These are phyloP conservation scores for Metschnikowia noctiluminum DNA, from an alignment of 805 yeast genomes.

Conservation along the genomic window DNA sequence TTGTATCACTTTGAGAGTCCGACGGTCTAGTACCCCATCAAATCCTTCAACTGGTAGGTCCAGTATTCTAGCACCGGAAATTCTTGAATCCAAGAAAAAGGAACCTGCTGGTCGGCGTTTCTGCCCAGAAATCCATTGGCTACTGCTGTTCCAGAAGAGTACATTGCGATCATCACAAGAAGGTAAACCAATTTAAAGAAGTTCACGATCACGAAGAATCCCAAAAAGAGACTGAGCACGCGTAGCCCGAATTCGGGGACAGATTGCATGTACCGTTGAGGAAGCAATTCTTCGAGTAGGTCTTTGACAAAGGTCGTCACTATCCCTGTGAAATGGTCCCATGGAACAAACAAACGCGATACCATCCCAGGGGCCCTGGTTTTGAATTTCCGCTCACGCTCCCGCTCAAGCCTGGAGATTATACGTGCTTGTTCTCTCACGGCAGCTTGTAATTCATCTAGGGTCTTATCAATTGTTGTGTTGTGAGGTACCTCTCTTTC, in stretches of 20 bases:
- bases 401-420: constrained; percentile 5
- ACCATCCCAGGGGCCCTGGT: background rate
- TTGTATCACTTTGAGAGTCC: no score
- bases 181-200: constrained; percentile 11
- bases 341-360: constrained; percentile 1
- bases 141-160: background rate
- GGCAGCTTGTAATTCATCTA: constrained; percentile 4
- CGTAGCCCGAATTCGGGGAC: constrained; percentile 1
- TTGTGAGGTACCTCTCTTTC: background rate
- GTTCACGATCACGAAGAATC: constrained; percentile 5
- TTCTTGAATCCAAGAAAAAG: constrained; percentile 13
- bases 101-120: constrained; percentile 4
- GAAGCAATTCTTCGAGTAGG: constrained; percentile 3
- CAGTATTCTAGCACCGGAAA: constrained; percentile 18
- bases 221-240: constrained; percentile 3
- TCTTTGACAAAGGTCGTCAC: constrained; percentile 2
- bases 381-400: background rate
- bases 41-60: constrained; percentile 11
- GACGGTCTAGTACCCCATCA: constrained; percentile 7
- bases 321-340: constrained; percentile 3
- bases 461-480: background rate
- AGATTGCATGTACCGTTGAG: background rate
- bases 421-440: constrained; percentile 6
- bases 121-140: constrained; percentile 1
- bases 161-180: constrained; percentile 1